Base-by-base conservation (phyloP, 1,139 yeast species). In the Lodderomyces jiufengensis region DNA sequence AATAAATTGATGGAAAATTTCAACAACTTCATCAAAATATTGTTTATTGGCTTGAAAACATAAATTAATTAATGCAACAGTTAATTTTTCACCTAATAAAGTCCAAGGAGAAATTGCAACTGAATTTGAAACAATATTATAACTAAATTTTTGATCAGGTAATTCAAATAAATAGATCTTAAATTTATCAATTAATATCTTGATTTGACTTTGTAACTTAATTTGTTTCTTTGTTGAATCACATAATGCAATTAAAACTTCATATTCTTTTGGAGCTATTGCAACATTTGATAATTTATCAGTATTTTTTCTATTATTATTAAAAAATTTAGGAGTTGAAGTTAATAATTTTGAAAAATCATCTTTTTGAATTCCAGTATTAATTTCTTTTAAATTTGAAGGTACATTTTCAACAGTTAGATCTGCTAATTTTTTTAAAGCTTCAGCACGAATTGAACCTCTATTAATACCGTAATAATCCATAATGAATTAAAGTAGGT, bases 191-290 rank as follows among this genome's bases (percentile, higher is more conserved):
- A 81, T 54, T 23, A 86, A 58, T 8, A 66, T 53, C 11, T 59
- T 54, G 1, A 84, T 88, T 39, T 80, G 80, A 5, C 52, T 55
- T 14, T 57, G 49, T 33, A 58, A 51, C 34, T 67, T 66, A 40
- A 63, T 52, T 9, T 77, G 66, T 25, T 50, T 52, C 2, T 57
- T 45, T 7, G 81, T 70, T 13, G 86, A 66, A 16, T 70, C 70
- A 37, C 85, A 76, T 20, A 87, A 59, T 0, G 95, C 86, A 35
- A 80, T 51, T 39, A 88, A 60, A 5, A 82, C 78, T 51, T 88
- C 95, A 50, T 80, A 72, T 54, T 87, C 95, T 36, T 73, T 74
- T 24, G 65, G 53, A 2, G 72, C 56, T 35, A 78, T 64, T 1
- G 78, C 74, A 13, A 68, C 66, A 10, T 43, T 43, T 1, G 66